phyloP scores from a whole-genome alignment of 148 eudicot species.

The Rhododendron ferrugineum region DNA sequence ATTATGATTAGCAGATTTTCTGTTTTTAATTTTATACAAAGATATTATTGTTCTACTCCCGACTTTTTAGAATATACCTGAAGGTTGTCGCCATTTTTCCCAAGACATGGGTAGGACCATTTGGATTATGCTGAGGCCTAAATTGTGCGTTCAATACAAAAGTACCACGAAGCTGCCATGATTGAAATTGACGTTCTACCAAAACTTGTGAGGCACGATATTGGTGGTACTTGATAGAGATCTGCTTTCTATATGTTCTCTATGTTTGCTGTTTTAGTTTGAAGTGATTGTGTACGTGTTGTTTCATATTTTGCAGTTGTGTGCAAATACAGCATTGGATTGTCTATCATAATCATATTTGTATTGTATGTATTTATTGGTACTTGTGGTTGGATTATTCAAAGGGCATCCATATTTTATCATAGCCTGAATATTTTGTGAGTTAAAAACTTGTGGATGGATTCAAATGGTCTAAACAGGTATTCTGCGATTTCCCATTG shows the following conservation, averaged over 20 bases:
- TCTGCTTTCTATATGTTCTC: conserved; percentile 9
- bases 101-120: too few relatives aligned
- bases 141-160: conserved; percentile 44
- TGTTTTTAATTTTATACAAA: too few relatives aligned
- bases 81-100: too few relatives aligned
- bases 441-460: conserved; percentile 40
- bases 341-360: conserved; percentile 99
- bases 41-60: too few relatives aligned
- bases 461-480: conserved; percentile 46
- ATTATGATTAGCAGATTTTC: too few relatives aligned
- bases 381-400: conserved; percentile 24
- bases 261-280: conserved; percentile 6
- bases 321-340: conserved; percentile 99
- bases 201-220: conserved; percentile 38
- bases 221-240: conserved; percentile 37
- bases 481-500: conserved; percentile 54
- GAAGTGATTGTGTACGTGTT: conserved; percentile 35
- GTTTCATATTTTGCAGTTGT: conserved; percentile 86
- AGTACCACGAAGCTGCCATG: conserved; percentile 60
- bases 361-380: conserved; percentile 84
- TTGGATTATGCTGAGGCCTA: not conserved
- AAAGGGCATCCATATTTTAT: conserved; percentile 18
- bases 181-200: conserved; percentile 51
- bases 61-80: too few relatives aligned
- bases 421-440: conserved; percentile 30